These are phyloP conservation scores for Phytopythium helicoides DNA, from an alignment of 352 stramenopile species.

Conservation along the genomic window DNA sequence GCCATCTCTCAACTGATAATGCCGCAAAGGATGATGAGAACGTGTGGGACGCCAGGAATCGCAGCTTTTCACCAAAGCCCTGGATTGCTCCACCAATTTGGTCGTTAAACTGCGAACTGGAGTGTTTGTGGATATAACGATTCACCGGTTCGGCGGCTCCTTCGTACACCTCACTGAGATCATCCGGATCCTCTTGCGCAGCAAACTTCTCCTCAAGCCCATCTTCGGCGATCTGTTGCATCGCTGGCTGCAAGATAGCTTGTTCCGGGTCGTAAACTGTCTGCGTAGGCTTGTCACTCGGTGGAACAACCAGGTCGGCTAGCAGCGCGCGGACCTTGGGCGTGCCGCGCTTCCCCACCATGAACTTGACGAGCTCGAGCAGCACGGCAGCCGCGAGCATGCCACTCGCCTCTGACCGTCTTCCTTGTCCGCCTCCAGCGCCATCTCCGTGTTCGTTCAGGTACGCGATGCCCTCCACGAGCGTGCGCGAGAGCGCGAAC, in stretches of 20 bases:
- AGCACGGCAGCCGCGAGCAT: slow-evolving; percentile 44
- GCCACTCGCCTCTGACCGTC: slow-evolving; percentile 29
- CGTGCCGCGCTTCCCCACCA: slow-evolving; percentile 21
- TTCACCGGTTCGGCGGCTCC: slow-evolving; percentile 23
- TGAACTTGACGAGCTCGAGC: slow-evolving; percentile 32
- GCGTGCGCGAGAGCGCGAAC: slow-evolving; percentile 32
- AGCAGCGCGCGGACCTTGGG: slow-evolving; percentile 22
- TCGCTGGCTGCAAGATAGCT: not conserved
- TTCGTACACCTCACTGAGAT: slow-evolving; percentile 62
- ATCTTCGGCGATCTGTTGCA: not conserved
- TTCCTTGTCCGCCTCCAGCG: slow-evolving; percentile 3
- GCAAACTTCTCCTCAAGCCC: slow-evolving; percentile 38
- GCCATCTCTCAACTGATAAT: slow-evolving; percentile 47
- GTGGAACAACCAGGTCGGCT: slow-evolving; percentile 4
- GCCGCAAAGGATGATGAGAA: slow-evolving; percentile 45
- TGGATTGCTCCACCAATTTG: not conserved
- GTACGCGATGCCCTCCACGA: slow-evolving; percentile 45
- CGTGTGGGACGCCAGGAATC: slow-evolving; percentile 32
- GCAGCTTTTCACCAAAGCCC: slow-evolving; percentile 22
- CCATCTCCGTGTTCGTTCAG: slow-evolving; percentile 29
- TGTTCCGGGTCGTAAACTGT: not conserved
- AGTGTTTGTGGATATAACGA: not conserved
- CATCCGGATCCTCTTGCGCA: slow-evolving; percentile 53
- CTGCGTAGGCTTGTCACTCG: not conserved
- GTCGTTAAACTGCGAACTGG: not conserved